Base-by-base conservation (phyloP, 2,329 filamentous ascomycete genomes). In the Alternaria panax region DNA sequence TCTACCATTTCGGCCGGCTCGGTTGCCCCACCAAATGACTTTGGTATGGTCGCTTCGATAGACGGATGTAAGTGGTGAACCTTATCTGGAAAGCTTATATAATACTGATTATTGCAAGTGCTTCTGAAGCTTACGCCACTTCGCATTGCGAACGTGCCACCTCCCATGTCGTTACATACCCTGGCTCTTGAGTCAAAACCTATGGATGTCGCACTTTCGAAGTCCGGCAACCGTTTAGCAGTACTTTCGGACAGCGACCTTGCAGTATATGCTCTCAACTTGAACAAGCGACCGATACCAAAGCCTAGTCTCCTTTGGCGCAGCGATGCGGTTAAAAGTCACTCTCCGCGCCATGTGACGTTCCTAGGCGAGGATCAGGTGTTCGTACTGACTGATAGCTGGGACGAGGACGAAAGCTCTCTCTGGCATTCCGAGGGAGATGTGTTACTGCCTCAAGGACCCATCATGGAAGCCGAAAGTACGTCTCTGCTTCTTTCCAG, bases 91-190 rank as follows among this genome's bases (percentile, higher is more conserved):
- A 28, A 18, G 11, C 27, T 22, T 28, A 32, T 40, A 66, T 74
- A 57, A 27, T 73, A 63, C 43, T 58, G 14, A 73, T 27, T 9
- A 14, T 62, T 25, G 6, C 7, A 32, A 85, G 83, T 78, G 64
- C 86, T 75, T 3, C 79, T 98, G 59, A 96, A 96, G 74, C 78
- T 98, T 45, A 98, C 95, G 0, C 92, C 95, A 0, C 85, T 99
- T 65, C 86, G 91, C 63, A 85, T 89, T 50, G 91, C 92, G 12
- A 96, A 95, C 70, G 85, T 97, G 3, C 95, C 95, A 24, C 95
- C 95, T 27, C 95, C 95, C 1, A 97, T 98, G 93, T 88, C 92
- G 16, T 84, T 94, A 63, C 90, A 90, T 66, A 91, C 96, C 57
- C 70, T 97, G 18, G 70, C 81, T 12, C 78, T 90, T 27, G 81